These are phyloP conservation scores for Scytalidium lignicola DNA, from an alignment of 2,329 filamentous ascomycete genomes.

Conservation along the genomic window DNA sequence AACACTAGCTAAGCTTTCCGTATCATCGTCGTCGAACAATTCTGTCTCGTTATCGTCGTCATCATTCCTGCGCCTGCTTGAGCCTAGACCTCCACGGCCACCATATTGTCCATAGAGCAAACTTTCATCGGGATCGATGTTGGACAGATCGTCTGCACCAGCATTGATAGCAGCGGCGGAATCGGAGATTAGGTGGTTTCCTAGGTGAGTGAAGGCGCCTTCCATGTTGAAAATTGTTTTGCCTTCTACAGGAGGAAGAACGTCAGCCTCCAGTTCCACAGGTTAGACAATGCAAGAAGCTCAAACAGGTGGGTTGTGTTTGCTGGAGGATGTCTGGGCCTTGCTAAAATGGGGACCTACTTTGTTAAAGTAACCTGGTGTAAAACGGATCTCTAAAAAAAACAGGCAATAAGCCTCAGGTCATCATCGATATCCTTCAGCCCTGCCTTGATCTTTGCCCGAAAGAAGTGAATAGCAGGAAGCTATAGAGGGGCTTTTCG, in stretches of 20 bases:
- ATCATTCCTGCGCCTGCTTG: conserved; percentile 61
- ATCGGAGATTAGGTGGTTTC: conserved; percentile 81
- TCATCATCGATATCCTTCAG: conserved; percentile 20
- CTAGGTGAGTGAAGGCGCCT: conserved; percentile 81
- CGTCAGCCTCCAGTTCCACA: conserved; percentile 5
- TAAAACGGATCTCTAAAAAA: conserved; percentile 17
- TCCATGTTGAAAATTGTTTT: conserved; percentile 53
- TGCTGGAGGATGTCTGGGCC: background rate
- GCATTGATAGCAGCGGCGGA: conserved; percentile 85
- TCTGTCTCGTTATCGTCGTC: conserved; percentile 90
- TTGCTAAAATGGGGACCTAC: conserved; percentile 2
- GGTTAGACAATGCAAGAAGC: background rate
- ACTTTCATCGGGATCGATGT: conserved; percentile 72
- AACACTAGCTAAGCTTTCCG: conserved; percentile 69
- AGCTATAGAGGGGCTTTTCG: conserved; percentile 3
- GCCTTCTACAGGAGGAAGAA: conserved; percentile 8
- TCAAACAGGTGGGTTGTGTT: background rate
- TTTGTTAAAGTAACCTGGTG: conserved; percentile 22
- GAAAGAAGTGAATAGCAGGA: conserved; percentile 3
- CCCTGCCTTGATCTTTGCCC: conserved; percentile 1
- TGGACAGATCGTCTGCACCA: conserved; percentile 65
- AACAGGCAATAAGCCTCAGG: conserved; percentile 20
- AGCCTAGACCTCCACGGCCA: conserved; percentile 46
- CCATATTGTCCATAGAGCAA: conserved; percentile 68
- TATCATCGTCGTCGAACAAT: conserved; percentile 74